phyloP scores from a whole-genome alignment of 306 rosid species.

The Vigna hirtella region DNA sequence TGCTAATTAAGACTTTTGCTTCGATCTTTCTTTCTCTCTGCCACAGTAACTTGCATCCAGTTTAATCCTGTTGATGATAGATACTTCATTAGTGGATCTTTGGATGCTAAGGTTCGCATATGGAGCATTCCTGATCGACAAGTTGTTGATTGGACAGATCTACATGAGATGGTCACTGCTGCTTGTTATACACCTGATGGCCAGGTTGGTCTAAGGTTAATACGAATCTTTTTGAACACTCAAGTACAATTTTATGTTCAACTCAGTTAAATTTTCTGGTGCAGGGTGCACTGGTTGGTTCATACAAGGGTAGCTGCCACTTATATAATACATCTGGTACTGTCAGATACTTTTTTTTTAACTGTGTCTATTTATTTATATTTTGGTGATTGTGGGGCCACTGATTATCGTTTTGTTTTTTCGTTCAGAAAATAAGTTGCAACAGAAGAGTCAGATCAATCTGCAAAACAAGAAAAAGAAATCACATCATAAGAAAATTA shows the following conservation, averaged over 20 bases:
- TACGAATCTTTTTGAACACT: conserved; percentile 25
- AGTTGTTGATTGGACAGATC: conserved; percentile 97
- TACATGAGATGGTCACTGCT: conserved; percentile 98
- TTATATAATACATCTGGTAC: conserved; percentile 87
- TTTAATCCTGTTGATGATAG: conserved; percentile 97
- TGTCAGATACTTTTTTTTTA: conserved; percentile 11
- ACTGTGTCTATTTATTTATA: not conserved
- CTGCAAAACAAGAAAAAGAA: conserved; percentile 97
- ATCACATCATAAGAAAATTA: conserved; percentile 89
- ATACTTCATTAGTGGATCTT: conserved; percentile 98
- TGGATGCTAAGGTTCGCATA: conserved; percentile 97
- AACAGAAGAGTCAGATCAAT: conserved; percentile 78
- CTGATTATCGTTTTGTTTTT: conserved; percentile 36
- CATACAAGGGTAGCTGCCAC: conserved; percentile 95
- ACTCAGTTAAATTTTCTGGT: conserved; percentile 44
- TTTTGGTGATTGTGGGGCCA: conserved; percentile 37
- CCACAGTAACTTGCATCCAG: conserved; percentile 99
- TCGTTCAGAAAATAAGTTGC: conserved; percentile 85
- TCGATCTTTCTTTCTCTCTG: conserved; percentile 56
- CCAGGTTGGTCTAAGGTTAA: conserved; percentile 72
- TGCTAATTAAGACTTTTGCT: conserved; percentile 54
- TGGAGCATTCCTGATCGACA: conserved; percentile 96
- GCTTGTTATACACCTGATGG: conserved; percentile 99
- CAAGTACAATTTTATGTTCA: conserved; percentile 36
- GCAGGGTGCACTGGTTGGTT: conserved; percentile 97